Base-by-base conservation (phyloP, 75 land plant genomes). In the Selaginella moellendorffii region DNA sequence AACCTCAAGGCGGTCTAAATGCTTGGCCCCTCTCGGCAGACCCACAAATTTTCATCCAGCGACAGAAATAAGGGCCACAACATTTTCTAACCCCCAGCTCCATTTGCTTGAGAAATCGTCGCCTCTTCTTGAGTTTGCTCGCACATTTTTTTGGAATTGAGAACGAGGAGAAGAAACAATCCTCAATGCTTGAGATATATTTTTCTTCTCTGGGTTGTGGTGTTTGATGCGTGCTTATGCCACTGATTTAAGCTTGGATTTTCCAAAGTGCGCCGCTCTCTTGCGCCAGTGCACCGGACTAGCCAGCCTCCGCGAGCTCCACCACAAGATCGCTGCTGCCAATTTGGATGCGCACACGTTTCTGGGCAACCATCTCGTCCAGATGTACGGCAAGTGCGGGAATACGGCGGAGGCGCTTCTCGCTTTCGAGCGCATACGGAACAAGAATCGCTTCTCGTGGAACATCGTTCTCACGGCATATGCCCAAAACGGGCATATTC, bases 371-470 rank as follows among this genome's bases (percentile, higher is more conserved):
- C 24, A 25, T 8, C 59, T 56, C 59, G n/a, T 56, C 9, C 24
- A 21, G 19, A 56, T 56, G 59, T 56, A 56, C n/a, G 59, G 59
- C 2, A 56, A 56, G n/a, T 56, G 59, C n/a, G 21, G 59, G n/a
- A 25, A 8, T 21, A 8, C 24, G 5, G n/a, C 5, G 24, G 19
- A 56, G 5, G 59, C 59, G 5, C 23, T 56, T 21, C 23, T 21
- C 8, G 5, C 24, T 2, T 56, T 56, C 59, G 17, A 56, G 21
- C 5, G 9, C 5, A 56, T 24, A 5, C 59, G 24, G 2, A 2
- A 21, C 24, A 56, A 21, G 21, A 56, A 56, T 19, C 24, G 8
- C 59, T 56, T 56, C 59, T 56, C 59, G 5, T 56, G 59, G 59
- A 56, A 56, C 24, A 56, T 56, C 24, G n/a, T 56, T 5, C 59